phyloP scores from a whole-genome alignment of 2,329 filamentous ascomycete genomes.

The Ophiocordyceps robertsii region DNA sequence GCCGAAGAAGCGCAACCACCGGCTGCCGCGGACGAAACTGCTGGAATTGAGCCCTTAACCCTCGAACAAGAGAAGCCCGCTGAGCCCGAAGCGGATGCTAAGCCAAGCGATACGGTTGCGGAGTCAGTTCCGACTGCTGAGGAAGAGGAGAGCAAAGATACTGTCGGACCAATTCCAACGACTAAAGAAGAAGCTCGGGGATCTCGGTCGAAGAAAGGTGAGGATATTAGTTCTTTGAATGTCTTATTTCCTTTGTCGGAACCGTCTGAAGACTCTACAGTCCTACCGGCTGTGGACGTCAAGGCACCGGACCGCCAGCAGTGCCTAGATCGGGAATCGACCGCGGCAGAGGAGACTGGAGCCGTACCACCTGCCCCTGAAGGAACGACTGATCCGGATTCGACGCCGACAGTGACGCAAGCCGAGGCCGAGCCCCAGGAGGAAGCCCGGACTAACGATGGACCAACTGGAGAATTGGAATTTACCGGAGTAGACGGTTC shows the following conservation, averaged over 20 bases:
- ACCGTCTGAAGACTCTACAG: constrained; percentile 13
- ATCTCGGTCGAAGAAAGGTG: constrained; percentile 26
- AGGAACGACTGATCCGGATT: neutral
- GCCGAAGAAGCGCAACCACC: too few species aligned
- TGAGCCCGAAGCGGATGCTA: constrained; percentile 13
- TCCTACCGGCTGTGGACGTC: neutral
- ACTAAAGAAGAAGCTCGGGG: constrained; percentile 16
- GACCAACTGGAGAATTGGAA: neutral
- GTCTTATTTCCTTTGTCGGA: constrained; percentile 21
- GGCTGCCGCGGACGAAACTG: neutral
- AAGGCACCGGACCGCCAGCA: neutral
- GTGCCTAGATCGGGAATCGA: neutral
- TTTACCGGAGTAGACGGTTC: neutral
- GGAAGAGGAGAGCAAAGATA: constrained; percentile 25
- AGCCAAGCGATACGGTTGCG: neutral
- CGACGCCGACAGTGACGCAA: neutral
- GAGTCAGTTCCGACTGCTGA: constrained; percentile 7
- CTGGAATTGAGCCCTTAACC: neutral
- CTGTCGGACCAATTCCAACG: constrained; percentile 21
- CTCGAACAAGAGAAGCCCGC: constrained; percentile 1
- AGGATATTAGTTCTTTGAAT: constrained; percentile 25
- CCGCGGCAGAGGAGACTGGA: neutral
- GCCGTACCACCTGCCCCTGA: too few species aligned
- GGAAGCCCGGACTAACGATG: neutral
- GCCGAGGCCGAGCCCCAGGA: neutral